Evolutionary conservation across 768 basidiomycete genomes (phyloP).

Genomic region (Lactifluus pinguis): DNA sequence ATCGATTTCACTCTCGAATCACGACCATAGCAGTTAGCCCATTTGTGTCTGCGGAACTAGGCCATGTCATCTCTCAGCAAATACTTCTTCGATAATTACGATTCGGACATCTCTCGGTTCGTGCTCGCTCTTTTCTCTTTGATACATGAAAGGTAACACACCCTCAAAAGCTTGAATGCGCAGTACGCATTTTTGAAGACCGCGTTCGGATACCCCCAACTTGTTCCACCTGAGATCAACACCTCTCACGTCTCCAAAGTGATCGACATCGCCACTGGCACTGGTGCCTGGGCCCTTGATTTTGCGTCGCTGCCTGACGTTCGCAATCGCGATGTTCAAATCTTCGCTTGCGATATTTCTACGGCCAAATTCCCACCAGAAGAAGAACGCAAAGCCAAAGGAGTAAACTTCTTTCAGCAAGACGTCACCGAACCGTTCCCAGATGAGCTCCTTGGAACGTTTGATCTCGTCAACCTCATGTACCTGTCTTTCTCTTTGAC

Average conservation of each 20-base stretch:
- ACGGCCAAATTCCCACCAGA: background rate
- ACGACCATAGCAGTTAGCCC: too few species aligned
- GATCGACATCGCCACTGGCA: background rate
- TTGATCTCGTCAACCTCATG: background rate
- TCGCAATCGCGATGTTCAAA: background rate
- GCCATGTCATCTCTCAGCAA: too few species aligned
- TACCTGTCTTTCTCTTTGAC: background rate
- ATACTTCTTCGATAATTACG: too few species aligned
- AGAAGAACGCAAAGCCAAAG: background rate
- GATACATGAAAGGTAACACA: too few species aligned
- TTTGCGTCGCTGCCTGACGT: background rate
- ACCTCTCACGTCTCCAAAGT: background rate
- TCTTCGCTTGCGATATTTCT: slow-evolving; percentile 7
- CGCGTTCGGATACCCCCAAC: too few species aligned
- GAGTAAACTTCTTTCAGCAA: background rate
- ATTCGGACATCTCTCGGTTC: too few species aligned
- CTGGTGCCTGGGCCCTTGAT: background rate
- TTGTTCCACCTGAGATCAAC: background rate
- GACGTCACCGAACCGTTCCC: background rate
- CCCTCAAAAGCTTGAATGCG: too few species aligned
- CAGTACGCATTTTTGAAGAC: too few species aligned
- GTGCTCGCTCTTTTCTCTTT: too few species aligned
- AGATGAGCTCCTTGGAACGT: slow-evolving; percentile 1
- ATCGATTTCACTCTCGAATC: too few species aligned
- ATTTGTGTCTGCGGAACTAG: too few species aligned